These are phyloP conservation scores for Pelargonium nanum DNA, from an alignment of 345 rosid genomes.

Conservation along the genomic window DNA sequence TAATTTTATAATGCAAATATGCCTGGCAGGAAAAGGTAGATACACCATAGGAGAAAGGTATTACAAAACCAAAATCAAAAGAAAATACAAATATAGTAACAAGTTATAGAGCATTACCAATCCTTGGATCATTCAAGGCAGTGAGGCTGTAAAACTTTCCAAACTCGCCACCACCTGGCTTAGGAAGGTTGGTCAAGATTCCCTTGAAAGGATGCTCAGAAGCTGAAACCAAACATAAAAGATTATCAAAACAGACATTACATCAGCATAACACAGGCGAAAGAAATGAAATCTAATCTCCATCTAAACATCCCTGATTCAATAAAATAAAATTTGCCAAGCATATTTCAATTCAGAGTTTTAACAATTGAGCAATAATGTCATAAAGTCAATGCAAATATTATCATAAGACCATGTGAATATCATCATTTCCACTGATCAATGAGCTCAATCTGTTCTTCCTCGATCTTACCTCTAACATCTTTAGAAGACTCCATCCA, in stretches of 20 bases:
- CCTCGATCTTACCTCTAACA: background rate
- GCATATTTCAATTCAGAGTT: background rate
- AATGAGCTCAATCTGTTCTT: background rate
- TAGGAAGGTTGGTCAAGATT: slow-evolving; percentile 56
- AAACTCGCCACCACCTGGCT: slow-evolving; percentile 70
- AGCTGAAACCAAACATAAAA: slow-evolving; percentile 25
- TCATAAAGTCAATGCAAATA: background rate
- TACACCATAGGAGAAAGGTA: too few relatives aligned
- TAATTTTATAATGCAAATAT: background rate
- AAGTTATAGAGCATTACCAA: slow-evolving; percentile 29
- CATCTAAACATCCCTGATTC: background rate
- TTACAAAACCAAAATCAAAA: too few relatives aligned
- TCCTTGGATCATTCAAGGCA: slow-evolving; percentile 65
- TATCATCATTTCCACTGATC: background rate
- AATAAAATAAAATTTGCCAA: too few relatives aligned
- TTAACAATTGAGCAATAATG: background rate
- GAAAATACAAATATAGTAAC: background rate
- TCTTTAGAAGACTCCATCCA: too few relatives aligned
- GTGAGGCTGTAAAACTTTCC: slow-evolving; percentile 69
- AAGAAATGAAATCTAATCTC: background rate
- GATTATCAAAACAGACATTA: background rate
- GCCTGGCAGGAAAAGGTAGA: background rate
- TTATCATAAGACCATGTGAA: too few relatives aligned
- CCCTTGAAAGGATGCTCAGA: slow-evolving; percentile 63
- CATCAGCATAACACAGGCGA: background rate